Conservation (phyloP, 2,329 filamentous ascomycete genomes). For the Calonectria pseudoturangicola region DNA sequence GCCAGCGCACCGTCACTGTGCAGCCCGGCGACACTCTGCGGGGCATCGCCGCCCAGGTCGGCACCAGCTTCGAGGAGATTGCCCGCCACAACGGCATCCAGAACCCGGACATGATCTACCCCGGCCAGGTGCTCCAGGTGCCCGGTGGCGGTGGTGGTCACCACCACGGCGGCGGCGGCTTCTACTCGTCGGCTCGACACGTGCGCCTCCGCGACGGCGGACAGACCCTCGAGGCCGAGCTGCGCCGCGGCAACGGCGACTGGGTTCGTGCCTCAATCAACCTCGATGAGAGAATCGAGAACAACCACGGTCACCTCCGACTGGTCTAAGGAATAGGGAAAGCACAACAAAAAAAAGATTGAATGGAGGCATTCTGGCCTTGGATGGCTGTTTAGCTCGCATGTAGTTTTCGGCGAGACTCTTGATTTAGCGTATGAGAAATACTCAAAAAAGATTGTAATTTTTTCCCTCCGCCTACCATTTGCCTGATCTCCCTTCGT, state of each 20-base stretch:
- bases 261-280: constrained; percentile 58
- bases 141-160: constrained; percentile 49
- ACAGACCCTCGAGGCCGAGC: constrained; percentile 58
- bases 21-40: constrained; percentile 65
- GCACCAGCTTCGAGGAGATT: constrained; percentile 62
- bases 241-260: constrained; percentile 54
- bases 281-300: constrained; percentile 60
- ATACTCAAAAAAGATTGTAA: constrained; percentile 15
- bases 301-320: constrained; percentile 56
- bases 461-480: background rate
- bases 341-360: too few species aligned
- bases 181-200: constrained; percentile 59
- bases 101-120: constrained; percentile 66
- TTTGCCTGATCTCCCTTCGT: background rate
- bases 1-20: constrained; percentile 58
- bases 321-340: constrained; percentile 37
- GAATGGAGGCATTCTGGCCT: too few species aligned
- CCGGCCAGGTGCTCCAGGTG: constrained; percentile 62
- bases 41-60: constrained; percentile 59
- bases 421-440: constrained; percentile 19
- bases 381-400: background rate
- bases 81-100: constrained; percentile 62
- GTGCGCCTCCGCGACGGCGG: constrained; percentile 62
- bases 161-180: constrained; percentile 52
- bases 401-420: too few species aligned